Evolutionary conservation across 2,329 filamentous ascomycete species (phyloP).

Genomic region (Botrytis sinoallii): DNA sequence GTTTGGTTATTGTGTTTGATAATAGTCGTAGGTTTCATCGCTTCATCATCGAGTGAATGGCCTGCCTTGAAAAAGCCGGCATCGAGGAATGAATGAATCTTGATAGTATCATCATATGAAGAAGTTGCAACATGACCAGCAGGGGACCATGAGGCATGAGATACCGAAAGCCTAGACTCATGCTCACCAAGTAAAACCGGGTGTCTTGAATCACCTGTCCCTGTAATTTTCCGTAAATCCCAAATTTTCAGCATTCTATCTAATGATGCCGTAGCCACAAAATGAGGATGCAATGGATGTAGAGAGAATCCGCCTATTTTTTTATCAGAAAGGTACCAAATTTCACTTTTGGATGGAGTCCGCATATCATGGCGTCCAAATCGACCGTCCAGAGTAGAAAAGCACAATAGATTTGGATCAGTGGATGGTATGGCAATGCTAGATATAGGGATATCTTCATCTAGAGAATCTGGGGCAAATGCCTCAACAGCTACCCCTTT

Average conservation of each 20-base stretch:
- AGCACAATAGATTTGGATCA: slow-evolving; percentile 73
- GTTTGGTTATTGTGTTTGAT: slow-evolving; percentile 94
- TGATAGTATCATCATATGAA: slow-evolving; percentile 92
- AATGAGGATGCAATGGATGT: slow-evolving; percentile 74
- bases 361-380: slow-evolving; percentile 82
- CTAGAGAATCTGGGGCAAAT: slow-evolving; percentile 68
- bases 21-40: slow-evolving; percentile 66
- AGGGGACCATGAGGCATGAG: slow-evolving; percentile 85
- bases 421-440: slow-evolving; percentile 73
- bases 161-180: slow-evolving; percentile 77
- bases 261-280: slow-evolving; percentile 83
- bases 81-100: slow-evolving; percentile 77
- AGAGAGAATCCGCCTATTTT: slow-evolving; percentile 95
- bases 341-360: slow-evolving; percentile 54
- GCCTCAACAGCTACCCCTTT: slow-evolving; percentile 78
- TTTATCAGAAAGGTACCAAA: slow-evolving; percentile 79
- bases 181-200: slow-evolving; percentile 79
- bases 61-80: slow-evolving; percentile 58
- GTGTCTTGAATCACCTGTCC: slow-evolving; percentile 55
- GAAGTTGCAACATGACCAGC: slow-evolving; percentile 85
- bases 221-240: slow-evolving; percentile 79
- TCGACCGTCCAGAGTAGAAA: slow-evolving; percentile 78
- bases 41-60: slow-evolving; percentile 54
- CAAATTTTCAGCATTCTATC: slow-evolving; percentile 89
- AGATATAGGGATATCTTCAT: slow-evolving; percentile 75